A percentile compares a stretch with the other conserved stretches of the same genome.
Conservation (phyloP, 306 rosid species). For the cucumber (Cucumis sativus) region DNA sequence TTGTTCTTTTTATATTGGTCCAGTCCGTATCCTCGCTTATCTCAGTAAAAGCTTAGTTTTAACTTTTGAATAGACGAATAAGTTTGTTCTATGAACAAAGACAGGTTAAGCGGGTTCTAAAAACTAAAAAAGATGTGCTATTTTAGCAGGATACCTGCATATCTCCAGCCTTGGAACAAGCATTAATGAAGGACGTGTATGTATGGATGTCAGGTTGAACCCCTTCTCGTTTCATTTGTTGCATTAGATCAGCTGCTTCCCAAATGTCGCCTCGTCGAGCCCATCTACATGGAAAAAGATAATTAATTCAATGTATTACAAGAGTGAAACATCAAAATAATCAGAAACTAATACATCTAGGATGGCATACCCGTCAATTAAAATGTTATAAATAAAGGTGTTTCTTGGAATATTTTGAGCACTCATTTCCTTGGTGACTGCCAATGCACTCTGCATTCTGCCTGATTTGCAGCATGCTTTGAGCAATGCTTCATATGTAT, state of each 20-base stretch:
- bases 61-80: background rate
- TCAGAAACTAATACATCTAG: background rate
- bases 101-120: no score
- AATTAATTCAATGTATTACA: background rate
- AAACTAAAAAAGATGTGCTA: background rate
- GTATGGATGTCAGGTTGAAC: slow-evolving; percentile 87
- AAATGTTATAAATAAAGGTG: slow-evolving; percentile 81
- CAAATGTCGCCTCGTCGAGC: slow-evolving; percentile 97
- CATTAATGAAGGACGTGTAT: slow-evolving; percentile 85
- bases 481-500: slow-evolving; percentile 81
- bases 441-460: slow-evolving; percentile 95
- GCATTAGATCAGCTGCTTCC: slow-evolving; percentile 99
- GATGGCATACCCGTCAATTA: slow-evolving; percentile 77
- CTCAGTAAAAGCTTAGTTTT: background rate
- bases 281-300: slow-evolving; percentile 43
- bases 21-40: background rate
- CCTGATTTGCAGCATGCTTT: slow-evolving; percentile 99
- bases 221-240: slow-evolving; percentile 75
- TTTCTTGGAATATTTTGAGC: slow-evolving; percentile 70
- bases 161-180: slow-evolving; percentile 95
- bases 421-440: slow-evolving; percentile 87
- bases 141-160: slow-evolving; percentile 45
- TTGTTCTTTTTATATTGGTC: background rate
- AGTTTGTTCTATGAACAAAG: no score
- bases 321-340: background rate